phyloP scores from a whole-genome alignment of 495 filamentous ascomycete species.

The Penicillium fimorum region DNA sequence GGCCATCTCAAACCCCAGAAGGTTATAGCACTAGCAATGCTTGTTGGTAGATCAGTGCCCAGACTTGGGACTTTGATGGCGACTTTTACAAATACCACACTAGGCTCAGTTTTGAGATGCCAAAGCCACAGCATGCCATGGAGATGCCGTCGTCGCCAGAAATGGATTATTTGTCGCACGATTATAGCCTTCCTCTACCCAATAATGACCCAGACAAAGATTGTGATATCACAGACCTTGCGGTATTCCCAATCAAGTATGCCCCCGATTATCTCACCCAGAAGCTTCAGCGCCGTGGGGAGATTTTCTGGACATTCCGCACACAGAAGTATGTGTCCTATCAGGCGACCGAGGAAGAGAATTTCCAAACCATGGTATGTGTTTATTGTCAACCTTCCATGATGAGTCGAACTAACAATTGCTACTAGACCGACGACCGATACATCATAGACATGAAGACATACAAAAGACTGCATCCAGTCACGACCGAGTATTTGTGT shows the following conservation, averaged over 20 bases:
- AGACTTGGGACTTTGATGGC: slow-evolving; percentile 7
- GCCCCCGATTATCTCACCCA: slow-evolving; percentile 10
- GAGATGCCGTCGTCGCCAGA: background rate
- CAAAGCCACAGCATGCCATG: background rate
- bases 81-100: background rate
- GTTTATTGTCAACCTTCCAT: background rate
- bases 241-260: slow-evolving; percentile 18
- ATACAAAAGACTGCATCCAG: slow-evolving; percentile 17
- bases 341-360: slow-evolving; percentile 12
- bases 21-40: background rate
- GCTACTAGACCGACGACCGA: slow-evolving; percentile 14
- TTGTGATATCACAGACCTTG: slow-evolving; percentile 8
- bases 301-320: slow-evolving; percentile 22
- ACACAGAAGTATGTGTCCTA: slow-evolving; percentile 19
- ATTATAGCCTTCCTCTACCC: background rate
- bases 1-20: background rate
- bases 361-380: slow-evolving; percentile 13
- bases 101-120: background rate
- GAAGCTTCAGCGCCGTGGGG: slow-evolving; percentile 16
- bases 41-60: background rate
- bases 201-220: background rate
- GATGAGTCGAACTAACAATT: background rate
- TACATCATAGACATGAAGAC: slow-evolving; percentile 25
- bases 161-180: background rate
- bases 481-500: background rate